Evolutionary conservation across 208 protist species (phyloP), one percentile per base, ranked within the genome.

Genomic region (Leishmania tropica): DNA sequence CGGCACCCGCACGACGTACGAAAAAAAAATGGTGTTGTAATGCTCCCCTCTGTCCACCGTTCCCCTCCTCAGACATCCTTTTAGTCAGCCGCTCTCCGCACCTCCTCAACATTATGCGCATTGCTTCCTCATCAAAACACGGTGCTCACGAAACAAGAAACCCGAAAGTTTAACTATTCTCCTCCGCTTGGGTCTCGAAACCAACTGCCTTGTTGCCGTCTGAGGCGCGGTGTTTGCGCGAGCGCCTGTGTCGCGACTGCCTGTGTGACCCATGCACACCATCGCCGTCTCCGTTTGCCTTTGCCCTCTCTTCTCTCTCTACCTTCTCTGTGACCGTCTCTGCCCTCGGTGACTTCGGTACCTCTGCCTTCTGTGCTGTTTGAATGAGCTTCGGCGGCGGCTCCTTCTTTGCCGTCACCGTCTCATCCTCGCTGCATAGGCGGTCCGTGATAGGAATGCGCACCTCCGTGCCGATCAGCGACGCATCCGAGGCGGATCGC

Each of bases 381-480:
- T 10, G 3, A 28, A 24, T 54, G 6, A 24, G 37, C 65, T 37
- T 28, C 13, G 0, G 5, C 51, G 72, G 72, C 28, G 35, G 17
- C 17, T 31, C 8, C 64, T 11, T 37, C 28, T 31, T 45, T 15
- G 64, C 40, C 51, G 17, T 35, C 10, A 1, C 72, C 31, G n/a
- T 13, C 7, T 19, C 40, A 31, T 42, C 58, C 76, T 70, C 58
- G 10, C 47, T 35, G 51, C 71, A 85, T 5, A 80, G 76, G 47
- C 81, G 81, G 51, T 85, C 76, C 47, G 80, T 83, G 56, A 86
- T 76, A 7, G 79, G 75, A 0, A 88, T n/a, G 37, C 77, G 70
- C 65, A 89, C 80, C 75, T 89, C 86, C 48, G 77, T 85, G 35
- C 86, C 86, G 37, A 89, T 58, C 67, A 80, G 64, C 37, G 83